Evolutionary conservation across 2,329 filamentous ascomycete species (phyloP), one percentile per base, ranked within the genome.

Genomic region (Penicillium sp.): DNA sequence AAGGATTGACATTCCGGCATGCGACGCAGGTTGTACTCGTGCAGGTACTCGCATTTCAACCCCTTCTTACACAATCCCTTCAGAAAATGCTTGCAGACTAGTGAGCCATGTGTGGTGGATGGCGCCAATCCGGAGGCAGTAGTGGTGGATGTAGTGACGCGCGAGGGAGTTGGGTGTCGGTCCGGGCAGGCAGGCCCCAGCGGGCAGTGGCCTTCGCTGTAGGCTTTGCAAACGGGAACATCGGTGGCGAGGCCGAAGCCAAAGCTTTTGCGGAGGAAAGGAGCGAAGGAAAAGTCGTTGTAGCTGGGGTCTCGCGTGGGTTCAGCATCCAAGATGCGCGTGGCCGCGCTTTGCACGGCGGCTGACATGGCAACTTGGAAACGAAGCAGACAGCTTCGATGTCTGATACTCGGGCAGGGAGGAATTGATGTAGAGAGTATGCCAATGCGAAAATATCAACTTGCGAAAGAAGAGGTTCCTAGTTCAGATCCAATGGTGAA

Each of bases 1-100:
- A 92, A 97, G 72, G 95, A 95, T 66, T 95, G 95, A 75, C 93
- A 98, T 75, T 97, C 93, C 55, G 93, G 91, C 89, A 97, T 97
- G 72, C 93, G 91, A 56, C 93, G 85, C 60, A 98, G 81, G 74
- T 98, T 97, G 78, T 96, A 98, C 74, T 97, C 93, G 78, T 98
- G 93, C 42, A 97, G 78, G 65, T 97, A 98, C 76, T 98, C 93
- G 83, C 93, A 98, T 60, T 84, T 83, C 66, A 96, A 87, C 63
- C 92, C 93, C 74, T 97, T 97, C 69, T 98, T 98, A 79, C 93
- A 98, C 18, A 98, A 82, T 0, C 91, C 92, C 57, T 95, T 88
- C 65, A 97, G 84, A 85, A 93, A 97, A 78, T 97, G 93, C 76
- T 98, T 98, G 83, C 93, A 98, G 53, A 98, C 92, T 13, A 97